A percentile compares a stretch with the other conserved stretches of the same genome.
These are phyloP conservation scores for Fusarium foetens DNA, from an alignment of 2,329 filamentous ascomycete genomes.

Conservation along the genomic window DNA sequence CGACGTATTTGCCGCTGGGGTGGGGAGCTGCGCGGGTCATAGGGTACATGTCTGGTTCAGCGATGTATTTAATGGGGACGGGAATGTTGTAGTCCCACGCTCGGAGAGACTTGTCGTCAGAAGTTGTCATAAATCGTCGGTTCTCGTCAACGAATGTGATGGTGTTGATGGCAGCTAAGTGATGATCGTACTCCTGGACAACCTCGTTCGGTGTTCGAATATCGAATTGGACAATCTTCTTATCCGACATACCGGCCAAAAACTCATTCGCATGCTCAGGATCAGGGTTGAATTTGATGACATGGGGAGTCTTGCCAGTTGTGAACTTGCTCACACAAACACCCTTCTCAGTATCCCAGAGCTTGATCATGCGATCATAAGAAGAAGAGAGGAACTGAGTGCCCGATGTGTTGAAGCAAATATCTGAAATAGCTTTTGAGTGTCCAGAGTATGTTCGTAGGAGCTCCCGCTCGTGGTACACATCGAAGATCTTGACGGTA, in stretches of 20 bases:
- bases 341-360: constrained; percentile 98
- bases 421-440: constrained; percentile 87
- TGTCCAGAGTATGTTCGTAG: constrained; percentile 93
- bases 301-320: constrained; percentile 94
- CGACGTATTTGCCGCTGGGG: constrained; percentile 91
- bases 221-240: constrained; percentile 98
- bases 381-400: constrained; percentile 89
- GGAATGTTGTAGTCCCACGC: constrained; percentile 99
- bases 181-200: constrained; percentile 98
- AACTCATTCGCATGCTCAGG: constrained; percentile 85
- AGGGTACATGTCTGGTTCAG: constrained; percentile 97
- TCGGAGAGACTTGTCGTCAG: constrained; percentile 93
- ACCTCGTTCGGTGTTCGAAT: constrained; percentile 79
- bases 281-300: constrained; percentile 90
- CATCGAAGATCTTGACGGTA: constrained; percentile 93
- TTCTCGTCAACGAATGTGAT: constrained; percentile 96
- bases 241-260: constrained; percentile 95
- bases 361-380: constrained; percentile 95
- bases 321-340: constrained; percentile 88
- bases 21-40: constrained; percentile 88
- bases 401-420: constrained; percentile 85
- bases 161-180: constrained; percentile 97
- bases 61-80: constrained; percentile 97
- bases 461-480: constrained; percentile 88
- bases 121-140: constrained; percentile 96